These are phyloP conservation scores for Emmonsiellopsis sp. DNA, from an alignment of 2,329 filamentous ascomycete species.

Conservation along the genomic window DNA sequence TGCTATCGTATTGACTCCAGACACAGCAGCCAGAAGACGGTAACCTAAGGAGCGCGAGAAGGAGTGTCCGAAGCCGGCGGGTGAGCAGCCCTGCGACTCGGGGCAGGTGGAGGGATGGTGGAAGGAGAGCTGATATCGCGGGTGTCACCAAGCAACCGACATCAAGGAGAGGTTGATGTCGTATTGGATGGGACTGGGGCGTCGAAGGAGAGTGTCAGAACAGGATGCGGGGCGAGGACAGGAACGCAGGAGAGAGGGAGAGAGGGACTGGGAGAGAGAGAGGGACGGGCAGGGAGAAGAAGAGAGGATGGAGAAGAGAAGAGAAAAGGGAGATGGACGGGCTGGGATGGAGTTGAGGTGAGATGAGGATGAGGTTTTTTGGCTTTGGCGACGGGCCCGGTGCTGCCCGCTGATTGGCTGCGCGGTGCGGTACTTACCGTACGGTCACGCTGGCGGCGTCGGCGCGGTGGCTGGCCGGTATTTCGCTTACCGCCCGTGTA, in stretches of 20 bases:
- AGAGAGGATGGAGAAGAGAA: slow-evolving; percentile 4
- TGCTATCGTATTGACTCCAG: neutral
- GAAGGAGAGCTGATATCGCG: neutral
- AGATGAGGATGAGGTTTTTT: slow-evolving; percentile 8
- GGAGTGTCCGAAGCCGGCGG: slow-evolving; percentile 11
- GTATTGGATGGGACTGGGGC: neutral
- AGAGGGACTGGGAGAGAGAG: slow-evolving; percentile 7
- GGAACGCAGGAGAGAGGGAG: slow-evolving; percentile 15
- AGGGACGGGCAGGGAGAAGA: slow-evolving; percentile 12
- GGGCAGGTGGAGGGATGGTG: neutral
- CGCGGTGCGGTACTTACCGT: slow-evolving; percentile 6
- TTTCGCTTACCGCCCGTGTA: neutral
- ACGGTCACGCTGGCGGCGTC: neutral
- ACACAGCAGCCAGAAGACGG: slow-evolving; percentile 15
- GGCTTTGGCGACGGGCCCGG: slow-evolving; percentile 7
- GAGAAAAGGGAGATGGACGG: slow-evolving; percentile 4
- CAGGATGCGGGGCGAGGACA: slow-evolving; percentile 12
- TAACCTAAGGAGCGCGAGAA: slow-evolving; percentile 9
- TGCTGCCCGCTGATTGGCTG: neutral
- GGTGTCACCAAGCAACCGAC: neutral
- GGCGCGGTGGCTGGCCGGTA: neutral
- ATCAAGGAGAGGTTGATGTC: slow-evolving; percentile 1
- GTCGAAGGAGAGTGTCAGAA: neutral
- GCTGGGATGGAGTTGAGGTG: slow-evolving; percentile 7
- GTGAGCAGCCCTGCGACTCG: neutral